phyloP scores from a whole-genome alignment of 1,284 basidiomycete species.

The Marasmius fiardii region DNA sequence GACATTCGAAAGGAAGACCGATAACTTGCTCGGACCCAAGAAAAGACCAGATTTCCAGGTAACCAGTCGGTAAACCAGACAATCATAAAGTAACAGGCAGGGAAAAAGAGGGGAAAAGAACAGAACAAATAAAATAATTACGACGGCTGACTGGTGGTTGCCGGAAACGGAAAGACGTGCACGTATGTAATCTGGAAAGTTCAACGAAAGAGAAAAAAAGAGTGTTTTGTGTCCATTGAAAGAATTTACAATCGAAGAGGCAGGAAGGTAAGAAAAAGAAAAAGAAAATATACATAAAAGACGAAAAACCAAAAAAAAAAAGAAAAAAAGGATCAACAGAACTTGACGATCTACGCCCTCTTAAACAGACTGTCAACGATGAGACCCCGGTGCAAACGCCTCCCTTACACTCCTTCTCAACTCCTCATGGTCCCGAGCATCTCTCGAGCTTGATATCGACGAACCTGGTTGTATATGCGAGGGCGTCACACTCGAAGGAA shows the following conservation, averaged over 20 bases:
- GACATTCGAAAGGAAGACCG: too few relatives aligned
- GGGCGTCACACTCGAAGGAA: conserved; percentile 56
- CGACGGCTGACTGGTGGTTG: too few relatives aligned
- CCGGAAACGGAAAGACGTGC: too few relatives aligned
- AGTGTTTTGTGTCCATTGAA: neutral
- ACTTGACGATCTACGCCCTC: neutral
- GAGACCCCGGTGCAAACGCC: conserved; percentile 63
- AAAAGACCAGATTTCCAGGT: too few relatives aligned
- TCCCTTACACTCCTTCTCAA: conserved; percentile 76
- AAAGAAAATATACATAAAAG: neutral
- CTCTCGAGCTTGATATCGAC: conserved; percentile 50
- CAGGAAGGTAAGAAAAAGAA: neutral
- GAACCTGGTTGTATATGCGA: conserved; percentile 67
- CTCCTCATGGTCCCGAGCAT: conserved; percentile 67
- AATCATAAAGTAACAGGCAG: too few relatives aligned
- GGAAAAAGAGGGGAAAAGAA: too few relatives aligned
- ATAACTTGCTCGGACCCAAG: too few relatives aligned
- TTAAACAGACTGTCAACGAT: conserved; percentile 39
- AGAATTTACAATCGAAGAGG: neutral
- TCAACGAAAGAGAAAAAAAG: neutral
- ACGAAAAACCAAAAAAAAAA: neutral
- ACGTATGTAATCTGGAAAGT: neutral
- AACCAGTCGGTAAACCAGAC: too few relatives aligned
- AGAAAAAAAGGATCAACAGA: neutral
- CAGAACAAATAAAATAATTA: neutral